Evolutionary conservation across 225 moss, liverwort and hornwort species (phyloP).

Genomic region (Rhytidiadelphus loreus): DNA sequence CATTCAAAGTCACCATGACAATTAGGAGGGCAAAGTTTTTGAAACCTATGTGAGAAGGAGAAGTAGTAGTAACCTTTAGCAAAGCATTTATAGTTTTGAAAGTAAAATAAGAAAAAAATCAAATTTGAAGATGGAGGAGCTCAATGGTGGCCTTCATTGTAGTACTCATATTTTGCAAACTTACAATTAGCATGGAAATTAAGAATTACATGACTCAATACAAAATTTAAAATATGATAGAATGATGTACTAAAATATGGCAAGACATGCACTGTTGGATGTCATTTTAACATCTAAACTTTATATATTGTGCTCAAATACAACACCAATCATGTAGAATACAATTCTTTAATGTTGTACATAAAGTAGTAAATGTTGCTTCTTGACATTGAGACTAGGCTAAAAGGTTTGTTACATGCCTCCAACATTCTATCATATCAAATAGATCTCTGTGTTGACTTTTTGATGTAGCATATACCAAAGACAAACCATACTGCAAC

Average conservation of each 20-base stretch:
- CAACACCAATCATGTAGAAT: neutral
- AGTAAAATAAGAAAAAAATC: neutral
- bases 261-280: neutral
- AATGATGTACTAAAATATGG: too few relatives aligned
- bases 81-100: neutral
- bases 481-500: neutral
- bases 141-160: neutral
- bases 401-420: neutral
- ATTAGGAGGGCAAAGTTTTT: neutral
- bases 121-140: neutral
- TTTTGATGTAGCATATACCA: neutral
- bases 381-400: neutral
- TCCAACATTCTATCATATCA: neutral
- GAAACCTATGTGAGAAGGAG: fast-evolving
- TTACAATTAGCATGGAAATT: neutral
- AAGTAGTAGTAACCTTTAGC: fast-evolving
- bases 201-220: neutral
- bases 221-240: neutral
- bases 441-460: neutral
- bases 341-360: neutral
- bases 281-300: neutral
- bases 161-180: neutral
- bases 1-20: neutral
- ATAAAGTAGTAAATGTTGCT: neutral
- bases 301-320: neutral